Base-by-base conservation (phyloP, 306 rosid species). In the Prunus dulcis region DNA sequence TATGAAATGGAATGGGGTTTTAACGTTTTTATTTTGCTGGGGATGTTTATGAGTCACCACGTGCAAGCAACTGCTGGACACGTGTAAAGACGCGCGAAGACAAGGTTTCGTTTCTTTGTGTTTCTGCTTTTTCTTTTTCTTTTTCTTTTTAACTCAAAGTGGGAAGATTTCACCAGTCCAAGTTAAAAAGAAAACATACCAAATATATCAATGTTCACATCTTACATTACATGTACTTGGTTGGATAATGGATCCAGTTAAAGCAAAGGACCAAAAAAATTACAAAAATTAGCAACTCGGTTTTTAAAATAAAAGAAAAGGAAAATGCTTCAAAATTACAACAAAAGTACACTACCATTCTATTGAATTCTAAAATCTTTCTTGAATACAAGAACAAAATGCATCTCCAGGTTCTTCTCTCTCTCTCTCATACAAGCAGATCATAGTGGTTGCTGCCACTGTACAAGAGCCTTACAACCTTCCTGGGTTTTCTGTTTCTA, bases 401-500 rank as follows among this genome's bases (percentile, higher is more conserved):
- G 83, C 73, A 68, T 68, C 61, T 72, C 41, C 69, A 53, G 9
- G 45, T 55, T 53, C 56, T 4, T 38, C 13, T 57, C 63, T 52
- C 58, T 18, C 57, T 51, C 57, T 52, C 22, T 89, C 83, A 94
- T 73, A 92, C 77, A 74, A 95, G 91, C 80, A 95, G 97, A 81
- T 92, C 99, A 82, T 95, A 92, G 72, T 95, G 99, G 85, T 95
- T 92, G 86, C 86, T 90, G 25, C 97, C 96, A 10, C 97, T 89
- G 79, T 85, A 95, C 30, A 92, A 82, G 69, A 92, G 85, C 82
- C 91, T 88, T 86, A 95, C 99, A 73, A 78, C 87, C 70, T 89
- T 90, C 83, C 81, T 84, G 50, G 86, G 79, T 50, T 87, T 87
- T 56, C 64, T 67, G 80, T 80, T 84, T 62, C 71, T 69, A 43